Evolutionary conservation across 441 rosid species (phyloP), one percentile per base, ranked within the genome.

Genomic region (Populus hybrid): DNA sequence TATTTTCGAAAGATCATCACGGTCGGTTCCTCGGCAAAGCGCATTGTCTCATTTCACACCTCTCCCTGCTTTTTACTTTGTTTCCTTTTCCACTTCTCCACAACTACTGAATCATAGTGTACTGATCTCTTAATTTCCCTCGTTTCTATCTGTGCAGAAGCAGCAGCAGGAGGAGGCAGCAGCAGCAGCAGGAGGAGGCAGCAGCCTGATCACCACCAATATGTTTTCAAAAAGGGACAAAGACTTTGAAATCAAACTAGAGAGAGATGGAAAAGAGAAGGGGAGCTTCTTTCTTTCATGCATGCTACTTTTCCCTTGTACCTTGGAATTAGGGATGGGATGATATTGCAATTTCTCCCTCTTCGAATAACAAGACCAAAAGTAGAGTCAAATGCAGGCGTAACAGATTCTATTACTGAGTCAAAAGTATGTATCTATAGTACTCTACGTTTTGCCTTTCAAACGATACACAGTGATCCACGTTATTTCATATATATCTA

Each of bases 1-100:
- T 75, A 36, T 76, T 74, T 26, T 64, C 36, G 35, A 84, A 76
- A 77, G 81, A 76, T 81, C 67, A 50, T 14, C 57, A 46, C 57
- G 76, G 74, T 76, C 69, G 67, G 72, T 79, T 76, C 65, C 70
- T 77, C 77, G 84, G 78, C 82, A 83, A 78, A 76, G 61, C 65
- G 86, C 76, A 81, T 81, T 84, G 81, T 79, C 73, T 46, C 57
- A 46, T 46, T 46, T 59, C 74, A 23, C 81, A 35, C 36, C 16
- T 35, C 42, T 20, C 63, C 65, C 23, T 8, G 24, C 34, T 30
- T 35, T 10, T 14, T 28, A 1, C 8, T 70, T 7, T 16, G 21
- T 77, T 28, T 10, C 30, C 66, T 46, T 11, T 42, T 42, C 14
- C 57, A 14, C 6, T 14, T 24, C 16, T 72, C 21, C 67, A 63